Evolutionary conservation across 176 grass and related monocot genomes (phyloP).

Genomic region (Musa troglodytarum): DNA sequence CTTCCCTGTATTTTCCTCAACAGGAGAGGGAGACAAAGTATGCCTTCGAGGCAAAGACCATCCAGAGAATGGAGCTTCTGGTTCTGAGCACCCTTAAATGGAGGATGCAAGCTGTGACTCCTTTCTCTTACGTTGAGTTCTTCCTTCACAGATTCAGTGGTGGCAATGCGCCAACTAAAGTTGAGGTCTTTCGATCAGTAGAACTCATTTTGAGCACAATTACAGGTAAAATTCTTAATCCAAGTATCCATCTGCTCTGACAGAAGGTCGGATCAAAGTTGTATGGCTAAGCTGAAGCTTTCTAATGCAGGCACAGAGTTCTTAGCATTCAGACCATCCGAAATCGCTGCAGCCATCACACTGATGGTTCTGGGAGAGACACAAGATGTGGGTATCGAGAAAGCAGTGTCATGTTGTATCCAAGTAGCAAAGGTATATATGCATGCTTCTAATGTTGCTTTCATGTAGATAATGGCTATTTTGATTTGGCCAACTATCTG

Average conservation of each 20-base stretch:
- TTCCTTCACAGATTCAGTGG: constrained; percentile 72
- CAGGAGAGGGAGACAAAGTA: constrained; percentile 46
- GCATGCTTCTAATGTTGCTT: background rate
- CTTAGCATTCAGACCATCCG: constrained; percentile 69
- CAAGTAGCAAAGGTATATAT: constrained; percentile 53
- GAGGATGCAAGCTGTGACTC: constrained; percentile 76
- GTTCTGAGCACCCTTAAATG: constrained; percentile 74
- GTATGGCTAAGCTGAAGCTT: background rate
- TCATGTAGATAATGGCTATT: no score
- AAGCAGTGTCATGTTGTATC: constrained; percentile 38
- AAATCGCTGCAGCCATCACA: constrained; percentile 71
- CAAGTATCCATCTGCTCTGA: background rate
- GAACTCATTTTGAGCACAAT: constrained; percentile 62
- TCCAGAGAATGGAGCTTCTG: constrained; percentile 91
- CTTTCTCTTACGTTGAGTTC: constrained; percentile 85
- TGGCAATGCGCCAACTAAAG: constrained; percentile 35
- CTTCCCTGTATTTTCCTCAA: constrained; percentile 7
- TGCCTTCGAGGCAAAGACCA: constrained; percentile 64
- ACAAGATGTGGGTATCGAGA: constrained; percentile 45
- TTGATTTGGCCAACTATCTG: background rate
- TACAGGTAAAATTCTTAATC: constrained; percentile 36
- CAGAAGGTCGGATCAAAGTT: background rate
- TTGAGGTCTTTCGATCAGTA: constrained; percentile 38
- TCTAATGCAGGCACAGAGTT: constrained; percentile 54
- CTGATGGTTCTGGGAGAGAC: constrained; percentile 48